Base-by-base conservation (phyloP, 768 basidiomycete genomes). In the Tulasnella sp. region DNA sequence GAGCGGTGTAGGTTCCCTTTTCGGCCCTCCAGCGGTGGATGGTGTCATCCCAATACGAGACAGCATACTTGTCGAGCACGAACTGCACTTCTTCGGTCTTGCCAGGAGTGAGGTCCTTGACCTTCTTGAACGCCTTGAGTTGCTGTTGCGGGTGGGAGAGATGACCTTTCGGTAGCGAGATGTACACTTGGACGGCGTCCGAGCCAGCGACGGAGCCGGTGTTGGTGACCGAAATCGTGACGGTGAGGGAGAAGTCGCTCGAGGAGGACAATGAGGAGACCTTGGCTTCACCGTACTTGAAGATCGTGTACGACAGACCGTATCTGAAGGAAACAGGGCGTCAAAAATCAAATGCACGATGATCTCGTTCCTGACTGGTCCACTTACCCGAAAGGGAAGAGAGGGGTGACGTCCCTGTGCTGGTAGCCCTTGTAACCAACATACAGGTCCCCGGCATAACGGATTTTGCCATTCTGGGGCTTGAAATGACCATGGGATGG, bases 261-360 rank as follows among this genome's bases (percentile, higher is more conserved):
- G 78, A 81, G 32, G 75, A 80, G 35, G 82, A 35, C 20, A 35
- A 35, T 35, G 10, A 79, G 42, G 80, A 80, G 70, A 80, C 83
- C 23, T 85, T 84, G 42, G 90, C 82, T 1, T 89, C 83, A 0
- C 87, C 87, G 46, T 91, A 86, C 2, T 83, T 82, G 82, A 94
- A 95, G 1, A 85, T 88, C 4, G 93, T 93, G 83, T 94, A 95
- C 0, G 92, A 93, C 13, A 93, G 85, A 37, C 93, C 93, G 80
- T 87, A 89, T 3, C 91, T 92, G 77, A 70, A 26, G 26, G 51
- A 16, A 74, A 70, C 51, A 37, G 37, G 78, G 11, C 20, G 75
- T 55, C 9, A 80, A 44, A 23, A 87, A 5, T 83, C 69, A 55
- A 20, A 29, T 18, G 44, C 44, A n/a, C 15, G 15, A 18, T 70